Evolutionary conservation across 1,139 yeast species (phyloP), one percentile per base, ranked within the genome.

Genomic region (Yamadazyma sp.): DNA sequence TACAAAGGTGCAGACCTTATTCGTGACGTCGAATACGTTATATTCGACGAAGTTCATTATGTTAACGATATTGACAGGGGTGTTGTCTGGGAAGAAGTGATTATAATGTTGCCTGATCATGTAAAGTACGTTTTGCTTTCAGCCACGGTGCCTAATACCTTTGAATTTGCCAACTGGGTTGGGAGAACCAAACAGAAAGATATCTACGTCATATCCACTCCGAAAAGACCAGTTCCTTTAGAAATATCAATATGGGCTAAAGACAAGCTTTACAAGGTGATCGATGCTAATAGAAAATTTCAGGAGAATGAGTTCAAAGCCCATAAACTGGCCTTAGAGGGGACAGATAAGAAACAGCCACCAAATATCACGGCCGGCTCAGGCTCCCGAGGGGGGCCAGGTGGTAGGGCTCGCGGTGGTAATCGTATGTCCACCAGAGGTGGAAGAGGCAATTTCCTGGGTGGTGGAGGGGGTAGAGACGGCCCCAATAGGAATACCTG

Each of bases 1-100:
- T 92, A 92, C 58, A 75, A 96, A 56, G 99, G 98, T 40, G 95
- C 98, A 0, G 98, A 92, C 62, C 70, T 92, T 39, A 89, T 92
- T 58, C 77, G 98, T 60, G 99, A 92, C 64, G 98, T 94, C 18
- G 98, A 92, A 47, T 92, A 92, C 75, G 97, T 92, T 17, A 87
- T 92, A 33, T 92, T 92, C 57, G 99, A 92, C 64, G 99, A 92
- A 62, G 98, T 92, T 3, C 99, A 92, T 64, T 92, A 92, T 58
- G 96, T 92, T 55, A 89, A 92, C 56, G 99, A 92, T 66, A 86
- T 87, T 43, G 96, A 89, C 55, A 79, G 99, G 61, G 99, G 99
- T 57, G 98, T 92, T 25, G 99, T 92, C 5, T 92, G 99, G 99
- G 99, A 92, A 64, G 99, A 92, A 61, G 96, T 94, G 7, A 92